Evolutionary conservation across 805 yeast genomes (phyloP), one percentile per base, ranked within the genome.

Genomic region (Candida xiaguanensis): DNA sequence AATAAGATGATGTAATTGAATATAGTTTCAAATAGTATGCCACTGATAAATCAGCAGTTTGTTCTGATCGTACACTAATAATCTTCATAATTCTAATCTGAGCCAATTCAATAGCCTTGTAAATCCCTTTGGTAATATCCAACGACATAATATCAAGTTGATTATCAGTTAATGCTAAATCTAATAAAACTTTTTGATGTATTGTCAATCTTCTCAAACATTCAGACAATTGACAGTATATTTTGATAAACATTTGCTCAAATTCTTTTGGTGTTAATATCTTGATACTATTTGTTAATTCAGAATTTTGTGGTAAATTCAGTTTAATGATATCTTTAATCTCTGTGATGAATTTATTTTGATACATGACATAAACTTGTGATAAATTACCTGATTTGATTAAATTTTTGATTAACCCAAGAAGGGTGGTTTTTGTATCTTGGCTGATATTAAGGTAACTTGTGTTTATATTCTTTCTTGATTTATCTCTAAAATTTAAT

Each of bases 81-180:
- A 93, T 75, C 51, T 85, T 85, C 13, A 87, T 82, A 63, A 90
- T 68, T 42, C 98, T 70, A 4, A 77, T 66, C 51, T 90, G 96
- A 8, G 89, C 70, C 20, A 80, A 69, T 36, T 80, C 82, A 9
- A 88, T 82, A 1, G 87, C 80, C 40, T 74, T 77, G 42, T 77
- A 75, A 11, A 89, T 78, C 2, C 87, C 75, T 7, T 65, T 61
- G 1, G 86, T 74, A 14, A 85, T 77, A 51, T 85, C 95, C 32
- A 87, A 56, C 12, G 79, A 73, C 61, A 81, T 73, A 5, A 82
- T 73, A 43, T 69, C 70, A 6, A 49, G 44, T 7, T 58, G 40
- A n/a, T 35, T 24, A 5, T 59, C 43, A 34, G 58, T 70, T 31
- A 52, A 72, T 0, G 95, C 80, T 38, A 85, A 55, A 47, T 87